Evolutionary conservation across 2,329 filamentous ascomycete species (phyloP).

Genomic region (Rachicladosporium sp.): DNA sequence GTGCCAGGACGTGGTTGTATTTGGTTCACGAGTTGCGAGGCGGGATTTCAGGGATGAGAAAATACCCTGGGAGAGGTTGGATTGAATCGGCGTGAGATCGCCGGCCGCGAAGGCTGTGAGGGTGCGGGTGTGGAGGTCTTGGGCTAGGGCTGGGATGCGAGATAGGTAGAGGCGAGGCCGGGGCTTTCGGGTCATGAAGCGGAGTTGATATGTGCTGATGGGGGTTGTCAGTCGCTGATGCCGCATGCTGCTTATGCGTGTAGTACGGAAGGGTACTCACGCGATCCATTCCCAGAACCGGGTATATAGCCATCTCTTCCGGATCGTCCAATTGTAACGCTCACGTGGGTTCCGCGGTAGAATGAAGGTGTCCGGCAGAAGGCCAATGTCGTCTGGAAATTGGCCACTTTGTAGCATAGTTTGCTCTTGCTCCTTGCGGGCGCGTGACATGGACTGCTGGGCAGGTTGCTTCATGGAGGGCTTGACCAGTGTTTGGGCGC

Average conservation of each 20-base stretch:
- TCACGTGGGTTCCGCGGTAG: conserved; percentile 11
- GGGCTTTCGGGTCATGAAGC: conserved; percentile 12
- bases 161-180: conserved; percentile 17
- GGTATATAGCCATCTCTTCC: conserved; percentile 5
- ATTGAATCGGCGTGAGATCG: conserved; percentile 15
- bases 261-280: not conserved
- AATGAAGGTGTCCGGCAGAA: conserved; percentile 28
- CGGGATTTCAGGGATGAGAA: conserved; percentile 20
- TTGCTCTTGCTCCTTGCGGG: conserved; percentile 21
- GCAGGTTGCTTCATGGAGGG: conserved; percentile 20
- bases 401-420: conserved; percentile 22
- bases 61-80: conserved; percentile 13
- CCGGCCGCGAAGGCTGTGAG: conserved; percentile 36
- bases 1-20: conserved; percentile 17
- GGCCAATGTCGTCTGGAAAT: conserved; percentile 29
- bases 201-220: not conserved
- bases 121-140: conserved; percentile 33
- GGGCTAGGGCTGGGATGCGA: conserved; percentile 26
- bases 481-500: not conserved
- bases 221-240: not conserved
- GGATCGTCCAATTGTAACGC: conserved; percentile 10
- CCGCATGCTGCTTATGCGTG: not conserved
- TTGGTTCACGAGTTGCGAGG: conserved; percentile 25
- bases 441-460: conserved; percentile 28
- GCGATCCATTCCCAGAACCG: conserved; percentile 1